Evolutionary conservation across 2,329 filamentous ascomycete species (phyloP).

Genomic region (Colletotrichum abscissum): DNA sequence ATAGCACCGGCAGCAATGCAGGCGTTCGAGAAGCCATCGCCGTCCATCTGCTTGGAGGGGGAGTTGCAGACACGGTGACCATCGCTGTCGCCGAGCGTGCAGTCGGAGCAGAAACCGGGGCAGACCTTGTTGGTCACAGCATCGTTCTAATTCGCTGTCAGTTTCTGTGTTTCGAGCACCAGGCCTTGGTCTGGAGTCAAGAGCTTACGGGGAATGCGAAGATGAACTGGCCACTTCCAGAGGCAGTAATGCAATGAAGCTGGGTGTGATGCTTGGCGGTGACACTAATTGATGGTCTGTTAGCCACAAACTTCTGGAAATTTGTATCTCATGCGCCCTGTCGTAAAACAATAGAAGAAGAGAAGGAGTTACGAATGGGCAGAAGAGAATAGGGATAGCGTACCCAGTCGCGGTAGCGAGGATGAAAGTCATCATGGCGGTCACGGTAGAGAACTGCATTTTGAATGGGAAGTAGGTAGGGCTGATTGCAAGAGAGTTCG

Average conservation of each 20-base stretch:
- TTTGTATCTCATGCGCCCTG: too few species aligned
- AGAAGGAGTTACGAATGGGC: too few species aligned
- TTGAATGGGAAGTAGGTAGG: not conserved
- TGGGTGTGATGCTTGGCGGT: not conserved
- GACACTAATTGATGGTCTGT: not conserved
- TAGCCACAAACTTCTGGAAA: not conserved
- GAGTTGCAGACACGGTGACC: constrained; percentile 18
- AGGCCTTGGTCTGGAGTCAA: too few species aligned
- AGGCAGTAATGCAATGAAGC: constrained; percentile 3
- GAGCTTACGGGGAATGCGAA: not conserved
- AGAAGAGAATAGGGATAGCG: not conserved
- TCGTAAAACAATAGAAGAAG: not conserved
- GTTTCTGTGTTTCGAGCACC: too few species aligned
- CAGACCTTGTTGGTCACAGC: constrained; percentile 11
- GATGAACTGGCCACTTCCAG: constrained; percentile 8
- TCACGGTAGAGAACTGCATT: not conserved
- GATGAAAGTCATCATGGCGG: not conserved
- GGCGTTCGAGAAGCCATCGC: not conserved
- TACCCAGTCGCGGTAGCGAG: not conserved
- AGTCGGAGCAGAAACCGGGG: constrained; percentile 9
- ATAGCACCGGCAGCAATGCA: not conserved
- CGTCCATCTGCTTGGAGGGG: not conserved
- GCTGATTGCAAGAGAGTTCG: not conserved
- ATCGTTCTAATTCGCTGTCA: not conserved
- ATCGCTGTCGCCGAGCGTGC: not conserved